Conservation (phyloP, 2,329 filamentous ascomycete species). For the Clonostachys solani region DNA sequence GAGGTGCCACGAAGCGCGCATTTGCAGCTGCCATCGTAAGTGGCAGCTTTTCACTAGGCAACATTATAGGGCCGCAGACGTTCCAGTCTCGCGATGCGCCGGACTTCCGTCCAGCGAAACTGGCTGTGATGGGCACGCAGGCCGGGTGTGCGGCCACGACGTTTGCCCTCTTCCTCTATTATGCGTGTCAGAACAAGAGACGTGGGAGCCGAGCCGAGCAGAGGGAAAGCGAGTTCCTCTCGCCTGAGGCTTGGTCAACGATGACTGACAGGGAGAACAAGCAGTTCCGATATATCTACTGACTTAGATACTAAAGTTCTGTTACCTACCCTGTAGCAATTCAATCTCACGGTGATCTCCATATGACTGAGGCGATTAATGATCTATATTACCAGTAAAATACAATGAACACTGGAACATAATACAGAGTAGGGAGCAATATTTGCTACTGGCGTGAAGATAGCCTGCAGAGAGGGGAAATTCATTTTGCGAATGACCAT, state of each 20-base stretch:
- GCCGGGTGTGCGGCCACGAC: constrained; percentile 36
- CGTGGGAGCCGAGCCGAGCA: constrained; percentile 19
- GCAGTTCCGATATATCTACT: constrained; percentile 49
- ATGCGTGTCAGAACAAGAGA: constrained; percentile 41
- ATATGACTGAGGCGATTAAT: no score
- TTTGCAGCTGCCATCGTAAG: constrained; percentile 44
- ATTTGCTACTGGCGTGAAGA: no score
- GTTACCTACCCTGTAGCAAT: no score
- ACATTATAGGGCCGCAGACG: constrained; percentile 53
- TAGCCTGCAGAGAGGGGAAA: no score
- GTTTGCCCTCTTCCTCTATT: constrained; percentile 43
- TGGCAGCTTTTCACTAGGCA: constrained; percentile 46
- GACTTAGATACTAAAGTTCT: background rate
- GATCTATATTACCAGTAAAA: no score
- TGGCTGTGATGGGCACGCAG: constrained; percentile 49
- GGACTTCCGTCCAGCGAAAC: constrained; percentile 47
- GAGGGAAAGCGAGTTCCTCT: constrained; percentile 34
- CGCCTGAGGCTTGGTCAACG: constrained; percentile 37
- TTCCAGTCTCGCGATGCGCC: constrained; percentile 48
- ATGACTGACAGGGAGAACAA: constrained; percentile 55
- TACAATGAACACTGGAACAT: no score
- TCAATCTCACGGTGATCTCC: no score
- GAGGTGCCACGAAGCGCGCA: constrained; percentile 46
- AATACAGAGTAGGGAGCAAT: no score
- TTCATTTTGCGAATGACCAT: no score